Evolutionary conservation across 2,329 filamentous ascomycete genomes (phyloP), one percentile per base, ranked within the genome.

Genomic region (Acarospora socialis): DNA sequence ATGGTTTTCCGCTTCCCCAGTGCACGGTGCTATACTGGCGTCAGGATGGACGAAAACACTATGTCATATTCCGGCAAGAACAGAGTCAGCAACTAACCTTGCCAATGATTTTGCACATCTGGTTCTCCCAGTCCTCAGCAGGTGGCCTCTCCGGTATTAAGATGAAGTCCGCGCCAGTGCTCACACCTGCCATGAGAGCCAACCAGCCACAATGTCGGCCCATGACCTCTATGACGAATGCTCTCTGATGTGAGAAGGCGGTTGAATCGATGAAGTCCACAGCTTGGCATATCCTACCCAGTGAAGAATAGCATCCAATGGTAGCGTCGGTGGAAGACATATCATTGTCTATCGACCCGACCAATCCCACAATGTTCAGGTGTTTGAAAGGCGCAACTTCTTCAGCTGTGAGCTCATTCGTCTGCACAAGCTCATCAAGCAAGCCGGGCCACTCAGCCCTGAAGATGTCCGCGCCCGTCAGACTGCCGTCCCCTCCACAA

Each of bases 161-260:
- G 46, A 95, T 73, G 58, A 92, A 98, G 56, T 98, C 90, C 10
- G 90, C 86, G 30, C 87, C 90, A 1, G 83, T 93, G 36, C 82
- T 86, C 37, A 98, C 86, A 48, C 86, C 87, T 9, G 87, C 80
- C 78, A 95, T 94, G 39, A 98, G 68, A 23, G 90, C 90, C 40
- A 98, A 66, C 90, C 90, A 98, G 40, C 90, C 90, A 54, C 90
- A 98, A 59, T 98, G 87, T 37, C 90, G 72, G 30, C 90, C 90
- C 90, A 98, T 98, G 48, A 98, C 90, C 56, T 94, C 90, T 40
- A 98, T 81, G 35, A 98, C 86, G 56, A 98, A 98, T 22, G 90
- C 90, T 46, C 90, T 71, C 43, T 92, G 92, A 57, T 98, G 90
- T 17, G 86, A 94, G 21, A 77, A 78, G 32, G 87, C 87, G 0